These are phyloP conservation scores for Beauveria sp. DNA, from an alignment of 2,329 filamentous ascomycete species.

Conservation along the genomic window DNA sequence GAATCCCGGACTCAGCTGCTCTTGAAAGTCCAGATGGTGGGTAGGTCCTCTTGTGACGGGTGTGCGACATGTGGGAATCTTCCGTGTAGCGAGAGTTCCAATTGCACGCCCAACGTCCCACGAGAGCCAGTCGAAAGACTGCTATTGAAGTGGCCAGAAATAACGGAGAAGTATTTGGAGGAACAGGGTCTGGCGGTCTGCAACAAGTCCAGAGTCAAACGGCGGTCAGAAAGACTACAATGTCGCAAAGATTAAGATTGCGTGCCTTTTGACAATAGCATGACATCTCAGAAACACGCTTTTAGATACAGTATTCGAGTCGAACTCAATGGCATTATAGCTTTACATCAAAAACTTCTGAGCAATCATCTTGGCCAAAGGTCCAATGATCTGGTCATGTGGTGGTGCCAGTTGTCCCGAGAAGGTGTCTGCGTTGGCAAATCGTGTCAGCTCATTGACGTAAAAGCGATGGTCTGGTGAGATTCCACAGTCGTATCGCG, in stretches of 20 bases:
- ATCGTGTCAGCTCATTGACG: not conserved
- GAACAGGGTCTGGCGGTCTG: not conserved
- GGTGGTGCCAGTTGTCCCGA: conserved; percentile 2
- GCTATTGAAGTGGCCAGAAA: not conserved
- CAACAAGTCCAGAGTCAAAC: not conserved
- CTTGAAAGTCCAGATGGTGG: not conserved
- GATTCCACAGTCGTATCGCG: not conserved
- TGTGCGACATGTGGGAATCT: not conserved
- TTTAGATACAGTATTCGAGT: not conserved
- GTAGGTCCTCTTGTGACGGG: not conserved
- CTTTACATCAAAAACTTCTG: not conserved
- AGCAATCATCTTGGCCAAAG: conserved; percentile 5
- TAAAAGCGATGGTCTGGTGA: not conserved
- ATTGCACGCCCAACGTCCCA: not conserved
- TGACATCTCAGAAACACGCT: not conserved
- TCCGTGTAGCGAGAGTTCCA: not conserved
- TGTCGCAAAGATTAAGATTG: not conserved
- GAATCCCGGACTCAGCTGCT: not conserved
- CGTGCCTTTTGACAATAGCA: no score
- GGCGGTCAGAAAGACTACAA: not conserved
- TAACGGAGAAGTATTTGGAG: not conserved
- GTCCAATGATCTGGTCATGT: conserved; percentile 1
- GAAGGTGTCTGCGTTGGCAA: conserved; percentile 3
- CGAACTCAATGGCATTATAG: not conserved
- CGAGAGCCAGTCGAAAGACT: not conserved